phyloP scores from a whole-genome alignment of 2,329 filamentous ascomycete genomes.

The Fusarium equiseti region DNA sequence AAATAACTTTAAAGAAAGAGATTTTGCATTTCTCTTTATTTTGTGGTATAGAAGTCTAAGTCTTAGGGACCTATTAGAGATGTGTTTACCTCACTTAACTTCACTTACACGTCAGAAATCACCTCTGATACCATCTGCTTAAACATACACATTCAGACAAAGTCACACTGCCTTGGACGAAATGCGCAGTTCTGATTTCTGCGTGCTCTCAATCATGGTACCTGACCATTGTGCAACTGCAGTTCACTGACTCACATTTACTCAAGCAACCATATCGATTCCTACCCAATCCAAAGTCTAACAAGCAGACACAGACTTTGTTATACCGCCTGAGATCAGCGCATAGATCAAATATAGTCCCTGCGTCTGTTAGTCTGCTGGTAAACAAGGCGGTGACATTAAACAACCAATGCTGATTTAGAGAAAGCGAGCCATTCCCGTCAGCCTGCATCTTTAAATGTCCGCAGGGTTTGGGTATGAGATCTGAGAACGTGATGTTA shows the following conservation, averaged over 20 bases:
- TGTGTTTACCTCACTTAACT: not conserved
- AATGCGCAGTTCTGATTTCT: not conserved
- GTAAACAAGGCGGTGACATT: not conserved
- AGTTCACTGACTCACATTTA: not conserved
- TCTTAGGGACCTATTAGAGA: not conserved
- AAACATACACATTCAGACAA: not conserved
- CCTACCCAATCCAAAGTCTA: not conserved
- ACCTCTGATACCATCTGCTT: not conserved
- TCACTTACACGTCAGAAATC: not conserved
- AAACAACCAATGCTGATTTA: not conserved
- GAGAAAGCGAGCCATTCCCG: not conserved
- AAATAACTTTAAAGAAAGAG: not conserved
- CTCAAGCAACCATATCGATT: not conserved
- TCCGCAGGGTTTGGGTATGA: not conserved
- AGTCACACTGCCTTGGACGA: not conserved
- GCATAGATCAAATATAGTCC: not conserved
- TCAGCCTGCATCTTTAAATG: not conserved
- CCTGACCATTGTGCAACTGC: not conserved
- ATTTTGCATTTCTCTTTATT: not conserved
- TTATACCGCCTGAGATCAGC: conserved; percentile 1
- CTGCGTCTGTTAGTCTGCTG: not conserved
- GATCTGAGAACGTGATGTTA: not conserved
- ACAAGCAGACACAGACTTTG: not conserved
- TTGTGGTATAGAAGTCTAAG: not conserved
- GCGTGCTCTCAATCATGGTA: not conserved